Evolutionary conservation across 139 green algal species (phyloP).

Genomic region (Chlamydomonas eustigma): DNA sequence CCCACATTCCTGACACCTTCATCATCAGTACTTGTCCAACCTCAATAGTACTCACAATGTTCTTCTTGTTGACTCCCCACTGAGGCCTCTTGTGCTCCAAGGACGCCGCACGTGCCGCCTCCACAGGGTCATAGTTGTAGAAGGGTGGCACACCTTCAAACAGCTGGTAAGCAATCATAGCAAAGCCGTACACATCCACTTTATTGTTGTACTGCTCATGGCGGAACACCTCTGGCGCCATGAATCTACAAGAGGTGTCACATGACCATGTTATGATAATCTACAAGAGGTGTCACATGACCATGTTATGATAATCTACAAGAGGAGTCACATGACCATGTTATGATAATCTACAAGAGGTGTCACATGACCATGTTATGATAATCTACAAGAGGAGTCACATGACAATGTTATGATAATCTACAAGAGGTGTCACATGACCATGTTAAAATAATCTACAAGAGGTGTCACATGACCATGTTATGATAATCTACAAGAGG

Average conservation of each 20-base stretch:
- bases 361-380: too few relatives aligned
- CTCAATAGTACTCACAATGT: slow-evolving; percentile 3
- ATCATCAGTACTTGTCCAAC: not conserved
- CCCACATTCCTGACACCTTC: not conserved
- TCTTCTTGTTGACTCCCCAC: slow-evolving; percentile 40
- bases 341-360: too few relatives aligned
- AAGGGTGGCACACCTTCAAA: slow-evolving; percentile 65
- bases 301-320: too few relatives aligned
- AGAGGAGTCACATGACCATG: too few relatives aligned
- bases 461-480: too few relatives aligned
- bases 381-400: too few relatives aligned
- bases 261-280: too few relatives aligned
- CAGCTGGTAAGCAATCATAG: slow-evolving; percentile 68
- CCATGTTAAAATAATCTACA: too few relatives aligned
- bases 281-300: too few relatives aligned
- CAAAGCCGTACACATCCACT: slow-evolving; percentile 36
- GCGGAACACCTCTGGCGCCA: slow-evolving; percentile 70
- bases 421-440: too few relatives aligned
- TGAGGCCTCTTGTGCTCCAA: slow-evolving; percentile 40
- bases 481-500: too few relatives aligned
- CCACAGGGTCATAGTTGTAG: slow-evolving; percentile 50
- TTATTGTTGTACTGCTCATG: slow-evolving; percentile 66
- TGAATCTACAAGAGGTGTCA: slow-evolving; percentile 54
- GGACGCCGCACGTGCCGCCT: slow-evolving; percentile 46
- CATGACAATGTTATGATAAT: too few relatives aligned